These are phyloP conservation scores for Emergomyces africanus DNA, from an alignment of 2,329 filamentous ascomycete species.

Conservation along the genomic window DNA sequence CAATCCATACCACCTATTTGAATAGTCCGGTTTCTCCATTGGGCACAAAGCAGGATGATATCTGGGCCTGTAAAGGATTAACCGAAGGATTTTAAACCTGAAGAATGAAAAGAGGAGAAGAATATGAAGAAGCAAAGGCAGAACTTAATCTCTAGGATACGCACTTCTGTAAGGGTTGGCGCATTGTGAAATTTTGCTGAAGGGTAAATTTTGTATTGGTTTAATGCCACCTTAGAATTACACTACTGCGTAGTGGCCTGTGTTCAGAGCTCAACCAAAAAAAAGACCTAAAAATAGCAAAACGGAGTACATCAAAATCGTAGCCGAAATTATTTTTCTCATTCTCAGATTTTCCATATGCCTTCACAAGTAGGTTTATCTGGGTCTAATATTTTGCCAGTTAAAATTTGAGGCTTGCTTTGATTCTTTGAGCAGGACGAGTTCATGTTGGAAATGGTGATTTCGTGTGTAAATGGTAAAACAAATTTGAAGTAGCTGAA, in stretches of 20 bases:
- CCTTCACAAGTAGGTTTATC: background rate
- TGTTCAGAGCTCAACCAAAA: too few species aligned
- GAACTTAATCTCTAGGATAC: background rate
- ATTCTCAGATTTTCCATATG: background rate
- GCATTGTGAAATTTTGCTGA: background rate
- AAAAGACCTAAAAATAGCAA: too few species aligned
- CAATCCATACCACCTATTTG: background rate
- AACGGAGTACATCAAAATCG: background rate
- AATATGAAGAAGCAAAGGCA: background rate
- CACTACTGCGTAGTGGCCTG: background rate
- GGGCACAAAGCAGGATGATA: background rate
- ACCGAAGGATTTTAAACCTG: background rate
- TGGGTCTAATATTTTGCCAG: background rate
- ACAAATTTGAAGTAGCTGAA: background rate
- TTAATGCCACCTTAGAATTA: background rate
- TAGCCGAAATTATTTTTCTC: background rate
- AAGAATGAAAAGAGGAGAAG: background rate
- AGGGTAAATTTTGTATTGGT: background rate
- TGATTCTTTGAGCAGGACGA: background rate
- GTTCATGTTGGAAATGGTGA: background rate
- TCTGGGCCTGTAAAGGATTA: background rate
- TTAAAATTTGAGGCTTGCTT: background rate
- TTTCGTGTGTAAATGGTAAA: background rate
- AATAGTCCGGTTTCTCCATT: too few species aligned
- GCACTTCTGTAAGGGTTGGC: background rate